These are phyloP conservation scores for Naganishia liquefaciens DNA, from an alignment of 1,284 basidiomycete species.

Conservation along the genomic window DNA sequence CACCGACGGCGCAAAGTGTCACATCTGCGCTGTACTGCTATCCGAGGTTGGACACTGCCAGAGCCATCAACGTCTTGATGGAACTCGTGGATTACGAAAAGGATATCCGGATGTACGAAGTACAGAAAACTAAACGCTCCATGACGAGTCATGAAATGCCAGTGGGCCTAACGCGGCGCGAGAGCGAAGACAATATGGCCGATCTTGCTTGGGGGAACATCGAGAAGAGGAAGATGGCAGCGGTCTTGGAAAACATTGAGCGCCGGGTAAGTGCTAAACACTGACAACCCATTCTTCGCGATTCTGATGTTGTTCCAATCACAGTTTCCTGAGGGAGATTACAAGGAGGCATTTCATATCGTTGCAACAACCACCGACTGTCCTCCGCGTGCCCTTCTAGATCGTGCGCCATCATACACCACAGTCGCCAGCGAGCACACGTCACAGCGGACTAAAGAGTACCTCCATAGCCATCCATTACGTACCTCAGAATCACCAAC, in stretches of 20 bases:
- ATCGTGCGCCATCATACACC: slow-evolving; percentile 33
- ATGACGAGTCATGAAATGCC: slow-evolving; percentile 12
- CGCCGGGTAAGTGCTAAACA: slow-evolving; percentile 26
- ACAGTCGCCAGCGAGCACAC: slow-evolving; percentile 31
- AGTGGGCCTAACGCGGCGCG: slow-evolving; percentile 3
- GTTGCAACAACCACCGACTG: slow-evolving; percentile 27
- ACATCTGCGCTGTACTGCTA: slow-evolving; percentile 52
- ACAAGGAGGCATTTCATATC: slow-evolving; percentile 31
- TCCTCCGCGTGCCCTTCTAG: slow-evolving; percentile 25
- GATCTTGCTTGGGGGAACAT: slow-evolving; percentile 30
- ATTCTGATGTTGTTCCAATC: neutral
- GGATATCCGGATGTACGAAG: slow-evolving; percentile 37
- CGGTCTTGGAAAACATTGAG: slow-evolving; percentile 33
- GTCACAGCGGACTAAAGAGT: slow-evolving; percentile 6
- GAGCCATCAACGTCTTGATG: slow-evolving; percentile 44
- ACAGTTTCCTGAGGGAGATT: slow-evolving; percentile 35
- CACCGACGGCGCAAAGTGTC: slow-evolving; percentile 48
- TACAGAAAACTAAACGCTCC: slow-evolving; percentile 19
- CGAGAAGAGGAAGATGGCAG: slow-evolving; percentile 33
- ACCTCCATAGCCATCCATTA: neutral
- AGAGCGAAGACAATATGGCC: slow-evolving; percentile 28
- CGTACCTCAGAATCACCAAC: neutral
- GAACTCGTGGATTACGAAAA: slow-evolving; percentile 50
- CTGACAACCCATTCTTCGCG: neutral
- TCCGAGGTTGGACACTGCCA: slow-evolving; percentile 44